Conservation (phyloP, 2,329 filamentous ascomycete genomes). For the Neofusicoccum sp. region DNA sequence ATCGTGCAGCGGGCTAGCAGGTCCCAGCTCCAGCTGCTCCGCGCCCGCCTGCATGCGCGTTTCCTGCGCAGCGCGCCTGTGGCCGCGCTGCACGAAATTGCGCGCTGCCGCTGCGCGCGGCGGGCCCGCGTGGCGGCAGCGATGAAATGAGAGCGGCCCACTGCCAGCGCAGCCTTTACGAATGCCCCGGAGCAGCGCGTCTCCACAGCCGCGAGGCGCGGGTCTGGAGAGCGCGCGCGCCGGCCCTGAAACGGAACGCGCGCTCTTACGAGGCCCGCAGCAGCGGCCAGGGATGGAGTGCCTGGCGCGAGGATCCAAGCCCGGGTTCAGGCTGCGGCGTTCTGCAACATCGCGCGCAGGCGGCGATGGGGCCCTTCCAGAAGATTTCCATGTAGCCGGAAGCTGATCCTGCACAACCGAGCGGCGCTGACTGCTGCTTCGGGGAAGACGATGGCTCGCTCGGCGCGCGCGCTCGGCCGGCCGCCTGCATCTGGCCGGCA, state of each 20-base stretch:
- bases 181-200: constrained; percentile 1
- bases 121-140: background rate
- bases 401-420: constrained; percentile 6
- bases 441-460: constrained; percentile 16
- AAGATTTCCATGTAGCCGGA: constrained; percentile 17
- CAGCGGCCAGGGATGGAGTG: constrained; percentile 12
- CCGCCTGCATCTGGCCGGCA: constrained; percentile 5
- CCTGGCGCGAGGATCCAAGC: constrained; percentile 6
- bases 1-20: constrained; percentile 5
- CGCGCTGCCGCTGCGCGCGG: background rate
- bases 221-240: constrained; percentile 8
- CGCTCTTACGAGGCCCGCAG: constrained; percentile 10
- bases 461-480: constrained; percentile 6
- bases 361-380: constrained; percentile 14
- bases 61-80: background rate
- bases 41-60: constrained; percentile 16
- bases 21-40: constrained; percentile 5
- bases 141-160: background rate
- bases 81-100: constrained; percentile 10
- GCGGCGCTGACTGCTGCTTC: constrained; percentile 14
- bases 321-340: constrained; percentile 2
- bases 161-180: constrained; percentile 11
- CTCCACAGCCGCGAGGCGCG: constrained; percentile 8
- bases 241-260: constrained; percentile 17
- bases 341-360: constrained; percentile 3